A percentile compares a stretch with the other conserved stretches of the same genome.
Conservation (phyloP, 2,329 filamentous ascomycete species). For the Penicillium brevicompactum region DNA sequence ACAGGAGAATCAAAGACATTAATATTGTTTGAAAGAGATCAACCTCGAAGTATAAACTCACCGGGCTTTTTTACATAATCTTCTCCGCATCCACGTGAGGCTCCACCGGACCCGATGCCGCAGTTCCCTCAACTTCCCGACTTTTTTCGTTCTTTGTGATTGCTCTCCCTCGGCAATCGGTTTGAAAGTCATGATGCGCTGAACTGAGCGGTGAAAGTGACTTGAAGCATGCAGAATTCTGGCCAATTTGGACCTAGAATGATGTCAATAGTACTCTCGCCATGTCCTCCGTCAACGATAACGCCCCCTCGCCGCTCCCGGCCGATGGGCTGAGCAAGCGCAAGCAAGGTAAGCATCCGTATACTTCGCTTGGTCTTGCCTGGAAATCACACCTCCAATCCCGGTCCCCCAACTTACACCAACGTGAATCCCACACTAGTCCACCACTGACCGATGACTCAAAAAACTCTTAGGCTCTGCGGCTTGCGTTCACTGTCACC, state of each 20-base stretch:
- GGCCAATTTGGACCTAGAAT: constrained; percentile 25
- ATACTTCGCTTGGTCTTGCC: neutral
- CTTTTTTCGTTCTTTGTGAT: constrained; percentile 25
- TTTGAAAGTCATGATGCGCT: constrained; percentile 21
- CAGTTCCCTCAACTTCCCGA: constrained; percentile 26
- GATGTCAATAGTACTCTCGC: constrained; percentile 31
- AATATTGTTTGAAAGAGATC: neutral
- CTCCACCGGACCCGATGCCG: constrained; percentile 27
- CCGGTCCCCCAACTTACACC: neutral
- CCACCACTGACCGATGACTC: constrained; percentile 16
- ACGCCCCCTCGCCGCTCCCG: constrained; percentile 32
- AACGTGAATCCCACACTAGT: neutral
- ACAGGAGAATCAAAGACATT: neutral
- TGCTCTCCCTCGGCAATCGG: constrained; percentile 20
- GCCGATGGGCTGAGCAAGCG: constrained; percentile 42
- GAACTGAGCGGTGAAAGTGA: constrained; percentile 9
- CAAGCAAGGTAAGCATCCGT: constrained; percentile 37
- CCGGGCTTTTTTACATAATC: constrained; percentile 24
- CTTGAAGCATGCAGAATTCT: constrained; percentile 26
- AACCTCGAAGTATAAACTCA: neutral
- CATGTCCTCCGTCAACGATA: constrained; percentile 42
- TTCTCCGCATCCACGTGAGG: constrained; percentile 31
- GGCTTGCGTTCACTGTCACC: constrained; percentile 54
- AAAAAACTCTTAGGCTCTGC: constrained; percentile 36
- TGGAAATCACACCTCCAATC: neutral